These are phyloP conservation scores for Polyporus tsugae DNA, from an alignment of 1,284 basidiomycete genomes.

Conservation along the genomic window DNA sequence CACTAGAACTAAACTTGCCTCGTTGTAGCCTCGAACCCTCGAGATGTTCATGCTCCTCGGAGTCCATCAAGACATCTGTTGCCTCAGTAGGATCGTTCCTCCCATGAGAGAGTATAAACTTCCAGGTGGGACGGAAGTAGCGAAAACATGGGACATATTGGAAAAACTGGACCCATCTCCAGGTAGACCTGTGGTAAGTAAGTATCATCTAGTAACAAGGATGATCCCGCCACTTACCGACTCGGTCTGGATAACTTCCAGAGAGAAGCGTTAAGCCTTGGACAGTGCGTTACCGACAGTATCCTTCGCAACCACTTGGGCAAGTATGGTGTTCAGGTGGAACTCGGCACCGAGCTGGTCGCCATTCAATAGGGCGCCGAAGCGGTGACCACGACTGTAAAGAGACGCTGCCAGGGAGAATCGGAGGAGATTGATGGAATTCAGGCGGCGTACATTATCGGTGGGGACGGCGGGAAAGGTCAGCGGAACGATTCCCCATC, in stretches of 20 bases:
- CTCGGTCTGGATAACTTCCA: constrained; percentile 16
- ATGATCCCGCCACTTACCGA: neutral
- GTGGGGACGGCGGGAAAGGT: constrained; percentile 50
- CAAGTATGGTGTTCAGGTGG: constrained; percentile 39
- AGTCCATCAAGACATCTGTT: neutral
- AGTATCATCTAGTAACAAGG: constrained; percentile 10
- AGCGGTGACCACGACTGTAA: constrained; percentile 33
- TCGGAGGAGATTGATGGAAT: constrained; percentile 25
- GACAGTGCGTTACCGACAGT: constrained; percentile 42
- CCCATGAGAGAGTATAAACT: neutral
- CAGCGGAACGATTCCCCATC: neutral
- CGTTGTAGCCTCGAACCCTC: constrained; percentile 29
- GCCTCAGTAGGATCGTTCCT: neutral
- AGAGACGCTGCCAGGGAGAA: neutral
- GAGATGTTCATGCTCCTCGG: constrained; percentile 28
- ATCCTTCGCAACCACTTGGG: constrained; percentile 43
- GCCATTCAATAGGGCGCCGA: constrained; percentile 38
- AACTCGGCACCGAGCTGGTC: constrained; percentile 41
- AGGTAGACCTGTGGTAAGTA: constrained; percentile 13
- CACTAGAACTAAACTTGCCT: neutral
- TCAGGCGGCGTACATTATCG: constrained; percentile 41
- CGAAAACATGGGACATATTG: neutral
- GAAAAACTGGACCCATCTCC: neutral
- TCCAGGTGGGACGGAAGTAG: neutral
- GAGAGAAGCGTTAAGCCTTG: constrained; percentile 8